Evolutionary conservation across 441 rosid species (phyloP), one percentile per base, ranked within the genome.

Genomic region (Erodium texanum): DNA sequence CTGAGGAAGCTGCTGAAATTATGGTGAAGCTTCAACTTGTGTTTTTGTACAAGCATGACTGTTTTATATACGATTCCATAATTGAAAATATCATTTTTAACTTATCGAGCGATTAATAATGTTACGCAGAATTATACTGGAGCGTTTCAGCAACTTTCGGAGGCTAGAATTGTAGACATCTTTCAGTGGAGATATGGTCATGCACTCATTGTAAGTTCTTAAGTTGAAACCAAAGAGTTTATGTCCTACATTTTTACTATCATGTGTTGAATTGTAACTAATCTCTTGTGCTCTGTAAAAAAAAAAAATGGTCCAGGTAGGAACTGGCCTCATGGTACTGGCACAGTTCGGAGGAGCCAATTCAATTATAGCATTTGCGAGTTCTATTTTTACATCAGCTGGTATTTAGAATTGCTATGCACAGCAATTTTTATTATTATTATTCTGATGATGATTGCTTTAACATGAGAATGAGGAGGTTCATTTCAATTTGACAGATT

Each of bases 121-220:
- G 24, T 67, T 64, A 14, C 62, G 12, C 76, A 89, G 90, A 85
- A 71, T 3, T 81, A 83, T 29, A 85, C 74, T 64, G 77, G 77
- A 20, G 23, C 52, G 20, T 66, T 82, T 24, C 58, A 73, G 23
- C 56, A 63, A 62, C 71, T 61, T 29, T 73, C 82, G 24, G 75
- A 77, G 66, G 83, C 66, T 66, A 22, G 82, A 34, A 22, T 80
- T 65, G 32, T 69, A 7, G 82, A 83, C 29, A 66, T 89, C 67
- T 77, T 85, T 62, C 85, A 81, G 36, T 64, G 71, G 34, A 80
- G 70, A 83, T 87, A 86, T 71, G 79, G 85, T 50, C 70, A 78
- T 66, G 70, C 84, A 5, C 52, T 87, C 54, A 72, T 56, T 27
- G 90, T 87, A 68, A 83, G 82, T 14, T 5, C 72, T 36, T 2